A percentile compares a stretch with the other conserved stretches of the same genome.
phyloP scores from a whole-genome alignment of 495 filamentous ascomycete genomes.

The Penicillium arizonense region DNA sequence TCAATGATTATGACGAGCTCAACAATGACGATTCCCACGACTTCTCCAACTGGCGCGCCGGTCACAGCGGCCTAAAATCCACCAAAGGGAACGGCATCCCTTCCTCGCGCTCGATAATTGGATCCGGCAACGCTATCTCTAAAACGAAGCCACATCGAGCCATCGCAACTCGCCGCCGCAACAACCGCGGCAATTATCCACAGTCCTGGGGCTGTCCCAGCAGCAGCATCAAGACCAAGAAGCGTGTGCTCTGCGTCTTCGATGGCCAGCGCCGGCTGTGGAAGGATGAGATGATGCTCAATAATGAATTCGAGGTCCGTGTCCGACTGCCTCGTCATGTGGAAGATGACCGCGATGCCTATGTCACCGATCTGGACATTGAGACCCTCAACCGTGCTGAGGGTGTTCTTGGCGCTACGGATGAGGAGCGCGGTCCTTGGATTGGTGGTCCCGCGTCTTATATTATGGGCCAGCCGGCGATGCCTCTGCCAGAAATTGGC shows the following conservation, averaged over 20 bases:
- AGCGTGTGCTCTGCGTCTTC: conserved; percentile 91
- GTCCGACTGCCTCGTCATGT: conserved; percentile 69
- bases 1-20: conserved; percentile 56
- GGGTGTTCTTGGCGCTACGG: conserved; percentile 71
- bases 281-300: conserved; percentile 99
- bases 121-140: conserved; percentile 49
- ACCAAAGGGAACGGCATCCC: conserved; percentile 28
- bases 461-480: conserved; percentile 41
- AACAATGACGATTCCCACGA: conserved; percentile 66
- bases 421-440: conserved; percentile 85
- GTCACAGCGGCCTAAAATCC: conserved; percentile 46
- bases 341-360: conserved; percentile 57
- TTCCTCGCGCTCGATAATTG: conserved; percentile 46
- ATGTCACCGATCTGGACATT: conserved; percentile 92
- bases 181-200: conserved; percentile 90
- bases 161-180: conserved; percentile 63
- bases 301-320: conserved; percentile 90
- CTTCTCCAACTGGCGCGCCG: conserved; percentile 39
- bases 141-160: conserved; percentile 44
- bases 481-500: conserved; percentile 32
- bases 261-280: conserved; percentile 84
- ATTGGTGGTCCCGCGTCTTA: conserved; percentile 38
- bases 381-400: conserved; percentile 84
- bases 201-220: conserved; percentile 86
- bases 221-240: conserved; percentile 95